Percentiles rank a stretch among this genome's conserved stretches.
These are phyloP conservation scores for Salmacisia buchloeana DNA, from an alignment of 1,284 basidiomycete genomes.

Conservation along the genomic window DNA sequence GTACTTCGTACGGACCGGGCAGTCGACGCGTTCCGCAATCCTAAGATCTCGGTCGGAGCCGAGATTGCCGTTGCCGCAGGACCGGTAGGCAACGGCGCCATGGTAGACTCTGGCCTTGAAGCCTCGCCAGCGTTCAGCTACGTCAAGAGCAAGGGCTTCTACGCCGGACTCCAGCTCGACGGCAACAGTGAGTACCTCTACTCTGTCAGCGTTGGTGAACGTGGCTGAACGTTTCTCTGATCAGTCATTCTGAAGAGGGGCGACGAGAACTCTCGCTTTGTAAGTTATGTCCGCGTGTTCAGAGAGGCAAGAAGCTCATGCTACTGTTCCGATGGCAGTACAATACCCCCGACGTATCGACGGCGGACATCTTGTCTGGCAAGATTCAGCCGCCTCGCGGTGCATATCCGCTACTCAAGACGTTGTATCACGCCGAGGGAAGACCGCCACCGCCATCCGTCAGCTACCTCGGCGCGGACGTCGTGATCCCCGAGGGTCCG, in stretches of 20 bases:
- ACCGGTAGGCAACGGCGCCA: conserved; percentile 50
- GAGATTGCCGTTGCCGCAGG: conserved; percentile 45
- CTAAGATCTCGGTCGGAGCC: conserved; percentile 46
- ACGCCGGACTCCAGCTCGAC: conserved; percentile 44
- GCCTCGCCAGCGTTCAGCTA: conserved; percentile 47
- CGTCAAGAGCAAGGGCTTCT: conserved; percentile 49
- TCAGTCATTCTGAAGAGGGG: background rate
- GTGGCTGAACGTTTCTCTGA: background rate
- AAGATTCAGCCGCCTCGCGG: conserved; percentile 14
- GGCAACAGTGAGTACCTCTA: background rate
- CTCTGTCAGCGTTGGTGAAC: background rate
- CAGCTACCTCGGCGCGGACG: conserved; percentile 29
- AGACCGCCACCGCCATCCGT: conserved; percentile 12
- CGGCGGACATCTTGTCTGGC: background rate
- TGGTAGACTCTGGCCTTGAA: conserved; percentile 42
- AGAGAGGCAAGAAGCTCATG: background rate
- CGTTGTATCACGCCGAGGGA: conserved; percentile 42
- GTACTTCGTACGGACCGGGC: conserved; percentile 46
- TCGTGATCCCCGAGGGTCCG: conserved; percentile 27
- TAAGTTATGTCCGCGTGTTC: too few species aligned
- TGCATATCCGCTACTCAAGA: conserved; percentile 39
- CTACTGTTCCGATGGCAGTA: background rate
- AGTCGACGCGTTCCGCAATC: conserved; percentile 38
- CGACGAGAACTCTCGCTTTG: conserved; percentile 6
- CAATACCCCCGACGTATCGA: background rate